Evolutionary conservation across 495 filamentous ascomycete species (phyloP), one percentile per base, ranked within the genome.

Genomic region (Neurospora sp.): DNA sequence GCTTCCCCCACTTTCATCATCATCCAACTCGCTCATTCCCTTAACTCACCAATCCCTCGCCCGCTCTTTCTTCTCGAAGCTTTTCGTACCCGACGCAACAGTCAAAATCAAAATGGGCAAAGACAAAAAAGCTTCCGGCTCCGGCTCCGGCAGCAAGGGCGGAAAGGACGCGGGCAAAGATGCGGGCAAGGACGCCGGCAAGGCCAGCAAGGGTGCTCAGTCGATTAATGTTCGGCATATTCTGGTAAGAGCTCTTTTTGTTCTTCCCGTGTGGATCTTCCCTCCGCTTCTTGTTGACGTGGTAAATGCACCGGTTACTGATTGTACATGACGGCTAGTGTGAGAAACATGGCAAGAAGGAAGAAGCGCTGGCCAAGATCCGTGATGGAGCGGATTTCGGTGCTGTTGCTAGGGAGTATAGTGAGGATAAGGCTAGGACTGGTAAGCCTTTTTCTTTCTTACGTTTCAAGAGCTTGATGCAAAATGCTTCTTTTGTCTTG

Each of bases 211-310:
- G 80, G 87, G 91, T 6, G 93, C 92, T 1, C 91, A 89, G 74
- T 87, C 87, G 53, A 93, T 98, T 77, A 94, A 96, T 76, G 92
- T 94, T 48, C 86, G 94, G 22, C 94, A 98, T 81, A 96, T 98
- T 76, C 85, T 98, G 75, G 91, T n/a, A n/a, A n/a, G n/a, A n/a
- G n/a, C n/a, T n/a, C n/a, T n/a, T n/a, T n/a, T n/a, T n/a, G n/a
- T n/a, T n/a, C n/a, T n/a, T n/a, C n/a, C n/a, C n/a, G n/a, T n/a
- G n/a, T n/a, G n/a, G n/a, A n/a, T n/a, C n/a, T n/a, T n/a, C n/a
- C n/a, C n/a, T n/a, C n/a, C n/a, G n/a, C n/a, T n/a, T n/a, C n/a
- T n/a, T n/a, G n/a, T n/a, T n/a, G n/a, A n/a, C n/a, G n/a, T n/a
- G n/a, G n/a, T n/a, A n/a, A n/a, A n/a, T n/a, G n/a, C n/a, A n/a